A percentile compares a stretch with the other conserved stretches of the same genome.
phyloP scores from a whole-genome alignment of 176 grass and related monocot species.

The Chloris gayana region DNA sequence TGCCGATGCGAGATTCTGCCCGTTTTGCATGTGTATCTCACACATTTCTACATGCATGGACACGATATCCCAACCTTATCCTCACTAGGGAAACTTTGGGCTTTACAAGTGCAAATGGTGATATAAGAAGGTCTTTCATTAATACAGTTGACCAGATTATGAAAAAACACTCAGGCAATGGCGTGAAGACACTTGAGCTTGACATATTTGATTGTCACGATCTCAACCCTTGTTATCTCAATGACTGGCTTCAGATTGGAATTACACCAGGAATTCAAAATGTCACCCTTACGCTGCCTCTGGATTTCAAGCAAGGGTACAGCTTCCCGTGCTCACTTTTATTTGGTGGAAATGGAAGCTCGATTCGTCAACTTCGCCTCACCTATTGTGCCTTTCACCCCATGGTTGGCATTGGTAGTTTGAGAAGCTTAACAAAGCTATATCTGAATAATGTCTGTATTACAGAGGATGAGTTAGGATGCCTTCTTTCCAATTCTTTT shows the following conservation, averaged over 20 bases:
- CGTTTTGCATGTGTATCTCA: not conserved
- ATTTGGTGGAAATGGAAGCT: conserved; percentile 18
- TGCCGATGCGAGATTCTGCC: not conserved
- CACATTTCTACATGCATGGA: conserved; percentile 15
- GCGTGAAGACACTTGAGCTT: conserved; percentile 3
- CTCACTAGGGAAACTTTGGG: not conserved
- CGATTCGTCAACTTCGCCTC: not conserved
- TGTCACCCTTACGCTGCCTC: not conserved
- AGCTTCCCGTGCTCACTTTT: conserved; percentile 22
- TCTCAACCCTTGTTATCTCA: not conserved
- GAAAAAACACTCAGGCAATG: conserved; percentile 1
- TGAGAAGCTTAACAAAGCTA: not conserved
- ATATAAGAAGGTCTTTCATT: not conserved
- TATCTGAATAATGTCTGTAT: not conserved
- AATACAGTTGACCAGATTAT: not conserved
- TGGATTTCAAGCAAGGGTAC: not conserved
- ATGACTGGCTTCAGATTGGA: not conserved
- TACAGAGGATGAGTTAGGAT: conserved; percentile 1
- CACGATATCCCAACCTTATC: not conserved
- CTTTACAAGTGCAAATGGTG: not conserved
- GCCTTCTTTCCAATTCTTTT: conserved; percentile 23
- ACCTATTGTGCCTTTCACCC: not conserved
- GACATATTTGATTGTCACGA: not conserved
- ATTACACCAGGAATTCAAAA: not conserved
- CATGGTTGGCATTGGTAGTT: not conserved